Percentiles rank a stretch among this genome's conserved stretches.
phyloP scores from a whole-genome alignment of 192 early-diverging fungal species.

The Gorgonomyces haynaldii region DNA sequence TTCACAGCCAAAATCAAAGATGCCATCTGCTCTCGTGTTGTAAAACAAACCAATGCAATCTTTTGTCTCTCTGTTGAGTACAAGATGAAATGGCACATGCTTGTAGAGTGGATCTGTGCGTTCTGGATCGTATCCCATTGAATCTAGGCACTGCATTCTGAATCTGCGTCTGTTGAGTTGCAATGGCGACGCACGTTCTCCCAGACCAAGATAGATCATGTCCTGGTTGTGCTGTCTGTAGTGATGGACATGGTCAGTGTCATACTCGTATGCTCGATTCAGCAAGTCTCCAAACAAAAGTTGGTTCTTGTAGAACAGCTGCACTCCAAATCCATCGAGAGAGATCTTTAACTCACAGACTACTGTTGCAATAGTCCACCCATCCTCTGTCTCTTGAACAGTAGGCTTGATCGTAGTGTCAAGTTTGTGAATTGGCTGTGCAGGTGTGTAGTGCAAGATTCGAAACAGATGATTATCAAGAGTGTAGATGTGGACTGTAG shows the following conservation, averaged over 20 bases:
- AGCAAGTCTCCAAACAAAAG: slow-evolving; percentile 40
- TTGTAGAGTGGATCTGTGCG: slow-evolving; percentile 50
- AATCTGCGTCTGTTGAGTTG: slow-evolving; percentile 33
- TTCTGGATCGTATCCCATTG: slow-evolving; percentile 46
- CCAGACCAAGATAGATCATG: slow-evolving; percentile 36
- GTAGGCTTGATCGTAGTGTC: too few species aligned
- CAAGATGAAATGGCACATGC: slow-evolving; percentile 41
- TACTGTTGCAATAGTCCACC: too few species aligned
- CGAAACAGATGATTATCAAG: too few species aligned
- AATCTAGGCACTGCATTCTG: slow-evolving; percentile 38
- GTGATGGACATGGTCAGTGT: slow-evolving; percentile 23
- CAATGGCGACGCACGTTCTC: slow-evolving; percentile 34
- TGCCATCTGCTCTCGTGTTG: slow-evolving; percentile 34
- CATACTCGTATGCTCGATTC: slow-evolving; percentile 32
- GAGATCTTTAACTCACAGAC: too few species aligned
- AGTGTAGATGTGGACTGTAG: too few species aligned
- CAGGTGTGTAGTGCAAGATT: too few species aligned
- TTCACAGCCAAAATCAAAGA: slow-evolving; percentile 38
- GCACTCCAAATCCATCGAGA: neutral
- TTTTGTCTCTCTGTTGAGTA: slow-evolving; percentile 14
- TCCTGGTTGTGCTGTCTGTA: slow-evolving; percentile 17
- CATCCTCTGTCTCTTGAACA: too few species aligned
- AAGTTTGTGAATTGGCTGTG: too few species aligned
- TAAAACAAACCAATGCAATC: slow-evolving; percentile 43
- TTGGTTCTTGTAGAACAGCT: neutral